A percentile compares a stretch with the other conserved stretches of the same genome.
These are phyloP conservation scores for Leptographium procerum DNA, from an alignment of 2,329 filamentous ascomycete genomes.

Conservation along the genomic window DNA sequence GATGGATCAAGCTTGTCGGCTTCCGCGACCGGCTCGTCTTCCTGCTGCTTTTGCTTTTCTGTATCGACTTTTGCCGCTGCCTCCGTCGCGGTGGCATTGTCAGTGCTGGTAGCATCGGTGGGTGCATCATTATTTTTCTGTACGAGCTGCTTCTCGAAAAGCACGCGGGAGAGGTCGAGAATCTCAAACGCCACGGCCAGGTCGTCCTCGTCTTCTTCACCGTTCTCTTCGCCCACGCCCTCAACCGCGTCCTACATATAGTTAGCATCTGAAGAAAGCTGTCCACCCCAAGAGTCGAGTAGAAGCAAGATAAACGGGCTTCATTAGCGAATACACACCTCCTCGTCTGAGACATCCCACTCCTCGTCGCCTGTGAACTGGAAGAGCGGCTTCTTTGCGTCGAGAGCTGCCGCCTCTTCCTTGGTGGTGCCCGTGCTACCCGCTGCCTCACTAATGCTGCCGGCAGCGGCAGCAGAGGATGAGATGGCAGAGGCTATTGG, in stretches of 20 bases:
- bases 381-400: slow-evolving; percentile 66
- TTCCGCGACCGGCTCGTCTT: slow-evolving; percentile 21
- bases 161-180: slow-evolving; percentile 64
- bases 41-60: slow-evolving; percentile 23
- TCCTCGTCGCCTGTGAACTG: slow-evolving; percentile 93
- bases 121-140: slow-evolving; percentile 27
- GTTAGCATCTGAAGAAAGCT: not conserved
- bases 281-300: not conserved
- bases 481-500: not conserved
- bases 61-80: slow-evolving; percentile 16
- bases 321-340: slow-evolving; percentile 29
- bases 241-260: not conserved
- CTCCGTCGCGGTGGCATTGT: slow-evolving; percentile 21
- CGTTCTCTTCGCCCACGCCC: slow-evolving; percentile 23
- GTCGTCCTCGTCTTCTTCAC: slow-evolving; percentile 58
- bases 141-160: slow-evolving; percentile 46
- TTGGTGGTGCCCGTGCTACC: slow-evolving; percentile 3
- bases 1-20: slow-evolving; percentile 18
- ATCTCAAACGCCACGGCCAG: slow-evolving; percentile 73
- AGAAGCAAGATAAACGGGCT: not conserved
- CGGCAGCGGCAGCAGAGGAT: slow-evolving; percentile 26
- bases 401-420: slow-evolving; percentile 19
- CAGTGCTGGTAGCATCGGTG: slow-evolving; percentile 7
- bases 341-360: slow-evolving; percentile 72
- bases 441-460: slow-evolving; percentile 26